Conservation (phyloP, 2,329 filamentous ascomycete species). For the Phaeosphaeriaceae sp. region DNA sequence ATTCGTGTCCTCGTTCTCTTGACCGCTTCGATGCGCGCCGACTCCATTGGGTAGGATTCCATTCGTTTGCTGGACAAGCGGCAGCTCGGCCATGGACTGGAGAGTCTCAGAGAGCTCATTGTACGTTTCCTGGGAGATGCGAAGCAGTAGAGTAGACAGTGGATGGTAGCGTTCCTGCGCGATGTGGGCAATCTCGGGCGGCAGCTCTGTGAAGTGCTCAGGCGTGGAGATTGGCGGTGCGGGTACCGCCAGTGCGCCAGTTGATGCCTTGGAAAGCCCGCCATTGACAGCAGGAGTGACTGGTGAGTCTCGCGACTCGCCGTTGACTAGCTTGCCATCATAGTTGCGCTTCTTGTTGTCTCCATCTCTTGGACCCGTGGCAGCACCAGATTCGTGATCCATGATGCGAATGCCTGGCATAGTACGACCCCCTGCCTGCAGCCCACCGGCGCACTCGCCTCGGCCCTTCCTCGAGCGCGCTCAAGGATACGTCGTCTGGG, state of each 20-base stretch:
- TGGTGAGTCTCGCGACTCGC: slow-evolving; percentile 25
- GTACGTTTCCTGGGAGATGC: slow-evolving; percentile 83
- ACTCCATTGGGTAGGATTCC: slow-evolving; percentile 48
- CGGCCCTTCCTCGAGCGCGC: slow-evolving; percentile 20
- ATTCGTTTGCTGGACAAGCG: slow-evolving; percentile 63
- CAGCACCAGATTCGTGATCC: slow-evolving; percentile 52
- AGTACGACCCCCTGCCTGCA: slow-evolving; percentile 41
- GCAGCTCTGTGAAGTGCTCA: slow-evolving; percentile 42
- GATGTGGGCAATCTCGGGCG: slow-evolving; percentile 70
- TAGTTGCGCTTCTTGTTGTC: slow-evolving; percentile 39
- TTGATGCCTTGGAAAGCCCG: neutral
- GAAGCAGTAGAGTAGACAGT: slow-evolving; percentile 74
- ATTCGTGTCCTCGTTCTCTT: slow-evolving; percentile 37
- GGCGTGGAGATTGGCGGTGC: slow-evolving; percentile 11
- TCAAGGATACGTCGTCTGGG: slow-evolving; percentile 4
- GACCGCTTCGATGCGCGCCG: slow-evolving; percentile 35
- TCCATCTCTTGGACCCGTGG: slow-evolving; percentile 35
- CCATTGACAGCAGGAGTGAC: slow-evolving; percentile 17
- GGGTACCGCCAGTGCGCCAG: slow-evolving; percentile 9
- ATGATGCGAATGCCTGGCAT: slow-evolving; percentile 60
- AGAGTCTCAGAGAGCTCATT: slow-evolving; percentile 77
- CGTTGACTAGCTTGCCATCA: slow-evolving; percentile 41
- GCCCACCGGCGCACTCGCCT: slow-evolving; percentile 41
- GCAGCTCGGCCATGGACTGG: slow-evolving; percentile 72
- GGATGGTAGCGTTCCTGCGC: slow-evolving; percentile 74